Evolutionary conservation across 2,329 filamentous ascomycete species (phyloP).

Genomic region (Monosporascus sp.): DNA sequence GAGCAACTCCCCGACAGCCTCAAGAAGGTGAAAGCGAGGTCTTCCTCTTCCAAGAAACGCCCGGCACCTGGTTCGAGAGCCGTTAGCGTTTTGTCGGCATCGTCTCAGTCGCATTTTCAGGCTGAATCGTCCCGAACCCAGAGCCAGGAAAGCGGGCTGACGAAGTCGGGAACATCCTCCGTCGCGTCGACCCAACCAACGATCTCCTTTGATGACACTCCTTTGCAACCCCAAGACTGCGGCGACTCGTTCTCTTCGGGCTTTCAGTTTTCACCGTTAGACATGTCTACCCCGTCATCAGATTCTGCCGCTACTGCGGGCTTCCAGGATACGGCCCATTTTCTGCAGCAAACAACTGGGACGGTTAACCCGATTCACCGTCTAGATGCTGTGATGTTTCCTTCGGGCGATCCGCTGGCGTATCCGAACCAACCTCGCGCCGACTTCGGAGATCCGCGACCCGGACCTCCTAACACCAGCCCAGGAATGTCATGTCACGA

Average conservation of each 20-base stretch:
- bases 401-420: slow-evolving; percentile 69
- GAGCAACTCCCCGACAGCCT: slow-evolving; percentile 73
- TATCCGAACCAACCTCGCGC: slow-evolving; percentile 75
- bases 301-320: slow-evolving; percentile 16
- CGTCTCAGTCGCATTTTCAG: slow-evolving; percentile 23
- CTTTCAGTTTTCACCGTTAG: slow-evolving; percentile 21
- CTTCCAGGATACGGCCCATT: slow-evolving; percentile 23
- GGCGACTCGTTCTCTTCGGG: slow-evolving; percentile 13
- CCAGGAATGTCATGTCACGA: slow-evolving; percentile 28
- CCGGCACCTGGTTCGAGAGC: slow-evolving; percentile 42
- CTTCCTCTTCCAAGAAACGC: slow-evolving; percentile 48
- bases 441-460: slow-evolving; percentile 40
- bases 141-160: slow-evolving; percentile 12
- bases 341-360: slow-evolving; percentile 19
- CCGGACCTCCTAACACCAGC: slow-evolving; percentile 24
- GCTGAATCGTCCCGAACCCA: slow-evolving; percentile 11
- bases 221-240: slow-evolving; percentile 15
- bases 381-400: slow-evolving; percentile 75
- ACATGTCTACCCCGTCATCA: slow-evolving; percentile 18
- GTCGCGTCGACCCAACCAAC: slow-evolving; percentile 10
- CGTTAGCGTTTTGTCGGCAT: slow-evolving; percentile 22
- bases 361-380: slow-evolving; percentile 54
- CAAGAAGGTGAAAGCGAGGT: slow-evolving; percentile 42
- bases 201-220: slow-evolving; percentile 11
- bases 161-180: slow-evolving; percentile 16